Percentiles rank a stretch among this genome's conserved stretches.
phyloP scores from a whole-genome alignment of 192 early-diverging fungal species.

The Backusella liffmaniae region DNA sequence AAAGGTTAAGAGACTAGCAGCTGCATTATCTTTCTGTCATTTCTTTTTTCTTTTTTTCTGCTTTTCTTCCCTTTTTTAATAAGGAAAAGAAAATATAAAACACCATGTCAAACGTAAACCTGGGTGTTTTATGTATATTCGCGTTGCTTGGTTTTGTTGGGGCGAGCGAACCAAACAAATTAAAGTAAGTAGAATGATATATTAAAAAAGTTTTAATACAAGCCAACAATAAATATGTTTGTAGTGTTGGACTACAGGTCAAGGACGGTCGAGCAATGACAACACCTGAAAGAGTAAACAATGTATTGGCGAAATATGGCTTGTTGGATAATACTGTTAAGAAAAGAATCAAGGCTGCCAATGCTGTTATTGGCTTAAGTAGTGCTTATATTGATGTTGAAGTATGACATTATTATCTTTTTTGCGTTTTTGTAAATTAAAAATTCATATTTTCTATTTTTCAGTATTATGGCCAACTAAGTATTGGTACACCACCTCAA shows the following conservation, averaged over 20 bases:
- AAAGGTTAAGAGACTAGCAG: not conserved
- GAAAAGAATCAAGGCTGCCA: not conserved
- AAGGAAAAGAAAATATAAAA: not conserved
- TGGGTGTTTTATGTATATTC: not conserved
- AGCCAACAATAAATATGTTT: not conserved
- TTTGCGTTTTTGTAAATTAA: not conserved
- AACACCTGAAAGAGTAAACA: constrained; percentile 17
- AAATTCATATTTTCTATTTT: not conserved
- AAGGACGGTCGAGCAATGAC: not conserved
- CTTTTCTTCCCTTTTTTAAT: not conserved
- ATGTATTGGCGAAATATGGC: constrained; percentile 20
- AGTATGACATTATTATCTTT: not conserved
- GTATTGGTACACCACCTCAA: constrained; percentile 66
- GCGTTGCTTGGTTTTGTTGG: not conserved
- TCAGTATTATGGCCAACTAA: constrained; percentile 50
- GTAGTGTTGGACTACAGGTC: not conserved
- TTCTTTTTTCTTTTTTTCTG: not conserved
- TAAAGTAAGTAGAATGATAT: not conserved
- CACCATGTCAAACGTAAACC: not conserved
- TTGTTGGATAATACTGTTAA: not conserved
- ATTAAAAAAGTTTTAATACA: not conserved
- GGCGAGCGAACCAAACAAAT: not conserved
- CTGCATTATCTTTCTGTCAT: not conserved
- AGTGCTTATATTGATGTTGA: constrained; percentile 22
- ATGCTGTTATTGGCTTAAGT: not conserved